Evolutionary conservation across 2,329 filamentous ascomycete species (phyloP).

Genomic region (Zasmidium angulare): DNA sequence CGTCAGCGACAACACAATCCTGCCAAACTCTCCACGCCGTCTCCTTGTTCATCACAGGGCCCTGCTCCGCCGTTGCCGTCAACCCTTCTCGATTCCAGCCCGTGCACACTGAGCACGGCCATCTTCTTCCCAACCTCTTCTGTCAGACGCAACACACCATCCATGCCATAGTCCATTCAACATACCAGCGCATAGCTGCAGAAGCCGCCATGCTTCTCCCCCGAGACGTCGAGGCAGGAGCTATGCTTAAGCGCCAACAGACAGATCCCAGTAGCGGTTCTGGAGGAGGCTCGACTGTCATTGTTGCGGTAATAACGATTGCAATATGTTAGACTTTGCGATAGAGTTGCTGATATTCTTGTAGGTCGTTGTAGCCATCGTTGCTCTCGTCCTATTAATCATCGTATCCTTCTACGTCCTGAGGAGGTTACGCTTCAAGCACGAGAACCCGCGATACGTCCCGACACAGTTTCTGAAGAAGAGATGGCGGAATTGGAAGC

Average conservation of each 20-base stretch:
- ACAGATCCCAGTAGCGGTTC: conserved; percentile 3
- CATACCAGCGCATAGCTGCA: conserved; percentile 14
- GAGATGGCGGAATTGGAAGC: conserved; percentile 35
- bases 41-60: conserved; percentile 4
- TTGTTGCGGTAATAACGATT: conserved; percentile 9
- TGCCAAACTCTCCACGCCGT: conserved; percentile 9
- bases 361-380: conserved; percentile 18
- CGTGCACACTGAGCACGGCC: conserved; percentile 10
- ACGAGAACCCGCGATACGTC: conserved; percentile 32
- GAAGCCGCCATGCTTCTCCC: conserved; percentile 22
- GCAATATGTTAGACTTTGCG: neutral
- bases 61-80: conserved; percentile 13
- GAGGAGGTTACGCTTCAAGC: conserved; percentile 17
- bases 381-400: conserved; percentile 12
- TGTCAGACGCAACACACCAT: conserved; percentile 3
- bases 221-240: neutral
- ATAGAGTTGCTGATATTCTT: neutral
- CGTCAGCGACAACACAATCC: conserved; percentile 12
- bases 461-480: conserved; percentile 35
- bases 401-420: conserved; percentile 6
- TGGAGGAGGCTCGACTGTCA: conserved; percentile 2
- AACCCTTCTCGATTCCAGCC: neutral
- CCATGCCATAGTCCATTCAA: conserved; percentile 13
- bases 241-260: neutral
- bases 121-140: conserved; percentile 2